These are phyloP conservation scores for Amanita molliuscula DNA, from an alignment of 768 basidiomycete species.

Conservation along the genomic window DNA sequence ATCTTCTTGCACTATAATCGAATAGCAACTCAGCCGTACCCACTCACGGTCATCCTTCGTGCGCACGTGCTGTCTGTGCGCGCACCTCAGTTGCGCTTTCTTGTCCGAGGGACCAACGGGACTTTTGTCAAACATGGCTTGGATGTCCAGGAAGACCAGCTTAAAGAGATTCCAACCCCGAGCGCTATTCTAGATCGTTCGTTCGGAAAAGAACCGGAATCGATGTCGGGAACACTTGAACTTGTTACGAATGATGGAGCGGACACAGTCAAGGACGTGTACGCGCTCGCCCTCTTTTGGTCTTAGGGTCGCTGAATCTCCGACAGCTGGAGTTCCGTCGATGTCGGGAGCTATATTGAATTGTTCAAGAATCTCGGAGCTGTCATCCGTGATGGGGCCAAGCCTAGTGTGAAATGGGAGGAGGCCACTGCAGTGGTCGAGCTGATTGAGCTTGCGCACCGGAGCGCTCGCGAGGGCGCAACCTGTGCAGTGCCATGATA, in stretches of 20 bases:
- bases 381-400: constrained; percentile 44
- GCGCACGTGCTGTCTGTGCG: constrained; percentile 62
- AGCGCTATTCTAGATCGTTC: constrained; percentile 29
- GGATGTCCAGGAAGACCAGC: constrained; percentile 72
- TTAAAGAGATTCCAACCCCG: constrained; percentile 44
- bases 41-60: constrained; percentile 57
- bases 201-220: constrained; percentile 56
- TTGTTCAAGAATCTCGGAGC: constrained; percentile 59
- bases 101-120: constrained; percentile 62
- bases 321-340: constrained; percentile 52
- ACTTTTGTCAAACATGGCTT: constrained; percentile 68
- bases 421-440: constrained; percentile 64
- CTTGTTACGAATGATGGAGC: constrained; percentile 38
- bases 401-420: constrained; percentile 59
- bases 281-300: constrained; percentile 7
- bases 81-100: constrained; percentile 57
- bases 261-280: constrained; percentile 26
- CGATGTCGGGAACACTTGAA: constrained; percentile 54
- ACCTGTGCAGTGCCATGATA: constrained; percentile 22
- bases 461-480: constrained; percentile 51
- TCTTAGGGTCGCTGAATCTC: constrained; percentile 7
- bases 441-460: constrained; percentile 65
- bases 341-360: constrained; percentile 46
- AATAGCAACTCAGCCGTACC: constrained; percentile 30
- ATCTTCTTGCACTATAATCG: constrained; percentile 41